Evolutionary conservation across 768 basidiomycete species (phyloP).

Genomic region (Leucogyrophana mollusca): DNA sequence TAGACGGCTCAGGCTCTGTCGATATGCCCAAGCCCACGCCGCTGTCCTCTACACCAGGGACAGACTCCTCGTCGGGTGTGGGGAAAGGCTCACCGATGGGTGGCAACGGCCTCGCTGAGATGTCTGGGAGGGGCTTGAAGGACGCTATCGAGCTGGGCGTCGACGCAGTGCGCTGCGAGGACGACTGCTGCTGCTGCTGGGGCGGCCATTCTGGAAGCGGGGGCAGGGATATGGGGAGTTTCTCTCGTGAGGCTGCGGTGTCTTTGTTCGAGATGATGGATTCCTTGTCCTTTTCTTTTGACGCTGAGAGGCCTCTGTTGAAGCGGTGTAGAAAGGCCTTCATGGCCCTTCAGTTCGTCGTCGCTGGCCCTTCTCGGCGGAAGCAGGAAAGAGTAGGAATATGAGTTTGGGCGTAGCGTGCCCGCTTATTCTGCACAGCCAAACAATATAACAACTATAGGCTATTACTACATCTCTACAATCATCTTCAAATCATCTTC

Average conservation of each 20-base stretch:
- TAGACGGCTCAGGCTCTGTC: conserved; percentile 32
- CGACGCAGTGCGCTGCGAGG: conserved; percentile 26
- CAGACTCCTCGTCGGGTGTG: conserved; percentile 24
- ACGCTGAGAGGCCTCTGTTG: conserved; percentile 63
- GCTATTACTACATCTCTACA: too few species aligned
- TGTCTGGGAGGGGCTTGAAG: conserved; percentile 73
- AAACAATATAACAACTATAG: too few species aligned
- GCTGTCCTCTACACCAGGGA: conserved; percentile 20
- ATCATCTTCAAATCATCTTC: too few species aligned
- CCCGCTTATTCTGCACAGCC: too few species aligned
- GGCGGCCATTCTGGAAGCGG: conserved; percentile 74
- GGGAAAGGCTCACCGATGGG: conserved; percentile 43
- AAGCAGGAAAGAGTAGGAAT: conserved; percentile 3
- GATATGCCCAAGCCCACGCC: conserved; percentile 6
- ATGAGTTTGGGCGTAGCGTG: conserved; percentile 3
- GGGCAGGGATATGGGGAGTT: conserved; percentile 33
- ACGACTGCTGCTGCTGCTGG: conserved; percentile 27
- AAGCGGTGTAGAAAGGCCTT: conserved; percentile 82
- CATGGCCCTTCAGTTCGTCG: conserved; percentile 42
- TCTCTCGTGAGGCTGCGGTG: conserved; percentile 27
- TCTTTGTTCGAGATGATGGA: conserved; percentile 22
- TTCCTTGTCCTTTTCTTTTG: conserved; percentile 30
- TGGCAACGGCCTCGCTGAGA: conserved; percentile 49
- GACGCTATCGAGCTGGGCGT: conserved; percentile 48
- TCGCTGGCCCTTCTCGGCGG: not conserved